Evolutionary conservation across 129 eudicot species (phyloP).

Genomic region (Helianthus tuberosus): DNA sequence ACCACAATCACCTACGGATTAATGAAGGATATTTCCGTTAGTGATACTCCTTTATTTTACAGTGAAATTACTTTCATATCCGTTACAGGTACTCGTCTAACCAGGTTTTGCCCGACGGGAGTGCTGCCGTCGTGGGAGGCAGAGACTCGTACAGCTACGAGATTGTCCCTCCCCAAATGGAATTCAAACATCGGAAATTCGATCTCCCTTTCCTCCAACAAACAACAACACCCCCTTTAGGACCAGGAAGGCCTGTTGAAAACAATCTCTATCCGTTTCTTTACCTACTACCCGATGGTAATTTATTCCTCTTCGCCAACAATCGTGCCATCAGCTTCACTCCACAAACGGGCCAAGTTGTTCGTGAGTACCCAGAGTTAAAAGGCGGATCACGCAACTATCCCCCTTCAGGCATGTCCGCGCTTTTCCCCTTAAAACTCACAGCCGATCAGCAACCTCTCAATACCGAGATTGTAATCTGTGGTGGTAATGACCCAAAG

Average conservation of each 20-base stretch:
- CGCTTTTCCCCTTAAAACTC: constrained; percentile 33
- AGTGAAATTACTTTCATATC: not conserved
- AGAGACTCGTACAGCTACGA: constrained; percentile 60
- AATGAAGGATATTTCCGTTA: no score
- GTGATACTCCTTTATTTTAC: no score
- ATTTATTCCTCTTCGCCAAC: constrained; percentile 34
- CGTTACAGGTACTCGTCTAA: constrained; percentile 29
- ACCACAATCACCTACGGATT: no score
- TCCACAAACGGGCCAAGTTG: constrained; percentile 8
- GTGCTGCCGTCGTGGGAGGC: constrained; percentile 66
- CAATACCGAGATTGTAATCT: constrained; percentile 50
- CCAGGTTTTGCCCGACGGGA: constrained; percentile 52
- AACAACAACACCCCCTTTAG: constrained; percentile 50
- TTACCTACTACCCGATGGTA: constrained; percentile 34
- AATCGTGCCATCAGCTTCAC: constrained; percentile 31
- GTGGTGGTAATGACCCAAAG: constrained; percentile 68
- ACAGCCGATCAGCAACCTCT: not conserved
- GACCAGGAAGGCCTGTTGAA: constrained; percentile 45
- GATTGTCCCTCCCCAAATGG: constrained; percentile 46
- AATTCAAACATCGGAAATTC: constrained; percentile 25
- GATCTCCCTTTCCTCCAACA: constrained; percentile 53
- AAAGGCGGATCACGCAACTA: constrained; percentile 38
- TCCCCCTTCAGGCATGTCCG: constrained; percentile 64
- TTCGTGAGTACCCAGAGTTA: constrained; percentile 18
- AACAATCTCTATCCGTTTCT: constrained; percentile 38